Evolutionary conservation across 1,139 yeast genomes (phyloP), one percentile per base, ranked within the genome.

Genomic region (Geotrichum histeridarum): DNA sequence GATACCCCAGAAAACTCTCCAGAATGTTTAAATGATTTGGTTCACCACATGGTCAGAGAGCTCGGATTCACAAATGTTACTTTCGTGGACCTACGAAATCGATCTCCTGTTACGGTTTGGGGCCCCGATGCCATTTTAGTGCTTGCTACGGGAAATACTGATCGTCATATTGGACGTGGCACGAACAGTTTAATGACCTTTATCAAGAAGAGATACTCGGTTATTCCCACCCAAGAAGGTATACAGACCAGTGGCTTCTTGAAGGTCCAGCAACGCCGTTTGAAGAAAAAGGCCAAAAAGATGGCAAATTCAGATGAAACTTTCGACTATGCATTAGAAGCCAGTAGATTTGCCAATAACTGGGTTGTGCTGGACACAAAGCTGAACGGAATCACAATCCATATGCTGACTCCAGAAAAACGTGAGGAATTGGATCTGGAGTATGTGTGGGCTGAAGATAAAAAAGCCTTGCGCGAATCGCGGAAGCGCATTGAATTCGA

Each of bases 291-390:
- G 68, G 84, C 81, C 41, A 74, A 77, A 61, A 79, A 75, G 61
- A 65, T 63, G 67, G 64, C 61, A 41, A 61, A 48, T 30, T 48
- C 57, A 2, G 57, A 59, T 18, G 65, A 59, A n/a, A 54, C 56
- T 8, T 57, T 56, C 8, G 57, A 59, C 35, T 54, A 53, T 38
- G 61, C 53, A 51, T 31, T 49, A 57, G 73, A 73, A 57, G 43
- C 60, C 57, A 42, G 58, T 56, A 31, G 64, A 59, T 45, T 61
- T 63, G 12, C 84, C 8, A 86, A 85, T 61, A 77, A 84, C 35
- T 91, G 98, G 98, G 81, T 88, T 27, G 81, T 88, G 78, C 75
- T 90, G 53, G 89, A 87, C 61, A 78, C 88, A 42, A 75, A 77
- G 35, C 70, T 80, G 1, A 86, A 83, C 59, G 81, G 81, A 30